phyloP scores from a whole-genome alignment of 805 yeast genomes.

The Ogataea wickerhamii region DNA sequence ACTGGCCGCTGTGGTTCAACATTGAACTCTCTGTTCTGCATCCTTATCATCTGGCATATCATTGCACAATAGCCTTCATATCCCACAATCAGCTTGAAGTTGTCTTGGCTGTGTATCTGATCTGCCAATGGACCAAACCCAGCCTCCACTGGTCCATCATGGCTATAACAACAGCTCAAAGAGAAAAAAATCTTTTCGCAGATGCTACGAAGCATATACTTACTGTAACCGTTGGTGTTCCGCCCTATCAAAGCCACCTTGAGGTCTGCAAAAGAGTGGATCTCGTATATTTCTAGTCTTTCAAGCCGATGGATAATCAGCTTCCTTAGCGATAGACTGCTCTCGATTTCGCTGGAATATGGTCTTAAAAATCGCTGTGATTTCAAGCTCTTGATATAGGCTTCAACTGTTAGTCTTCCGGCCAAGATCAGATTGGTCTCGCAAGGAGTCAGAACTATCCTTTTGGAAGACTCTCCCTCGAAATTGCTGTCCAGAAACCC shows the following conservation, averaged over 20 bases:
- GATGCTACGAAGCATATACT: conserved; percentile 1
- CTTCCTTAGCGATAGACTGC: conserved; percentile 2
- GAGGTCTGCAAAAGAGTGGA: conserved; percentile 3
- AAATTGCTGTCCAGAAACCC: conserved; percentile 5
- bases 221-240: conserved; percentile 1
- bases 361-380: conserved; percentile 6
- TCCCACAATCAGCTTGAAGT: conserved; percentile 9
- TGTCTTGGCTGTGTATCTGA: not conserved
- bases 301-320: conserved; percentile 3
- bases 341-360: conserved; percentile 4
- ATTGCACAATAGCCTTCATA: conserved; percentile 8
- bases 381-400: conserved; percentile 8
- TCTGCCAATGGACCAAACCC: conserved; percentile 1
- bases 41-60: conserved; percentile 6
- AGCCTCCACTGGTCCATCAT: not conserved
- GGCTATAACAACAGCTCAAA: not conserved
- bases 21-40: conserved; percentile 3
- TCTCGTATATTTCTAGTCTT: not conserved
- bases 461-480: not conserved
- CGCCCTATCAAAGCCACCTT: conserved; percentile 6
- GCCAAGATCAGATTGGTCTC: conserved; percentile 12
- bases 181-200: conserved; percentile 6
- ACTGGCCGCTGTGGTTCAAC: conserved; percentile 1
- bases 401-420: conserved; percentile 7
- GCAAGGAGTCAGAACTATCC: conserved; percentile 10